Evolutionary conservation across 2,329 filamentous ascomycete genomes (phyloP).

Genomic region (Cladorrhinum sp.): DNA sequence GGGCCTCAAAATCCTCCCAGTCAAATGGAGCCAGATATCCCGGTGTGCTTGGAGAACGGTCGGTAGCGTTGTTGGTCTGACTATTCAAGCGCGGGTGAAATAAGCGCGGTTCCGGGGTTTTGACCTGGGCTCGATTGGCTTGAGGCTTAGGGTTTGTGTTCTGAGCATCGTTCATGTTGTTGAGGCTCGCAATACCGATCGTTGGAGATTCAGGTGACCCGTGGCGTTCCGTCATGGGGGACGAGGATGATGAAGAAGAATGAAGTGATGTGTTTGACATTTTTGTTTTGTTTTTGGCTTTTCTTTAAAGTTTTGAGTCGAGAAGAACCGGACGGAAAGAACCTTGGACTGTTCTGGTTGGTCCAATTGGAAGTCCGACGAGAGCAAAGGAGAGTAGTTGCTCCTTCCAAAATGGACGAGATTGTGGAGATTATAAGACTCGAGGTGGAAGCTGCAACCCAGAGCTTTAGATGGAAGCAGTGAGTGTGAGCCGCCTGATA

Average conservation of each 20-base stretch:
- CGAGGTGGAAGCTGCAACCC: not conserved
- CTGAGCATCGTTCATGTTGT: conserved; percentile 21
- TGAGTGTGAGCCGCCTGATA: not conserved
- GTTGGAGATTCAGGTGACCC: conserved; percentile 21
- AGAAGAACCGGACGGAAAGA: not conserved
- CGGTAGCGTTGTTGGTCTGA: conserved; percentile 19
- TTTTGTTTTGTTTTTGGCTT: not conserved
- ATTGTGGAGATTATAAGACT: not conserved
- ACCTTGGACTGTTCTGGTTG: not conserved
- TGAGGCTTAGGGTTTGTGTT: conserved; percentile 13
- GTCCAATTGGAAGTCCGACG: not conserved
- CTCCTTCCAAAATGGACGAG: conserved; percentile 2
- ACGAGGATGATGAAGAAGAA: conserved; percentile 4
- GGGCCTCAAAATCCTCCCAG: conserved; percentile 72
- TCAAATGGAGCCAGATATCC: conserved; percentile 58
- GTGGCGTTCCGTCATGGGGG: conserved; percentile 15
- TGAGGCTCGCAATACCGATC: conserved; percentile 7
- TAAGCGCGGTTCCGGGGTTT: conserved; percentile 28
- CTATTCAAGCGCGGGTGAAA: conserved; percentile 27
- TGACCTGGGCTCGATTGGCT: conserved; percentile 22
- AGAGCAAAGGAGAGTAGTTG: not conserved
- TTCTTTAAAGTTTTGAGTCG: not conserved
- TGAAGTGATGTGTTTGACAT: conserved; percentile 23
- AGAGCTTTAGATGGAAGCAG: not conserved
- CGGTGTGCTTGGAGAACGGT: conserved; percentile 46